Evolutionary conservation across 2,329 filamentous ascomycete genomes (phyloP).

Genomic region (Paradendryphiella salina): DNA sequence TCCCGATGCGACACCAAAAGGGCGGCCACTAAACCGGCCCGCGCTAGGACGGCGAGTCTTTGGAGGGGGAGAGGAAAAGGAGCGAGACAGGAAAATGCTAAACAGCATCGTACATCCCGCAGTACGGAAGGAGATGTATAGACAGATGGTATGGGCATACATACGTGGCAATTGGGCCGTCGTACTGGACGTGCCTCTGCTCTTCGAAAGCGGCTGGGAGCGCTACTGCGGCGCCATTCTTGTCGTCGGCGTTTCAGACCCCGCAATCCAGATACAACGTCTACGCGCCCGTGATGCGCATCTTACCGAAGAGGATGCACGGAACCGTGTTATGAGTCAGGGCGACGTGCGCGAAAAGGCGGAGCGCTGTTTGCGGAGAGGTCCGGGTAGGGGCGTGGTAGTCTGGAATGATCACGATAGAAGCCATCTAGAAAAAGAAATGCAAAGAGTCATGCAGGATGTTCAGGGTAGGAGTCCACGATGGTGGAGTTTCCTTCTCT

Average conservation of each 20-base stretch:
- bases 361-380: conserved; percentile 68
- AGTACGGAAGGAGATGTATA: conserved; percentile 81
- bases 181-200: conserved; percentile 85
- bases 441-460: conserved; percentile 66
- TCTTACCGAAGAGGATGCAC: conserved; percentile 80
- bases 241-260: conserved; percentile 82
- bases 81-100: conserved; percentile 72
- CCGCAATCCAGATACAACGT: conserved; percentile 78
- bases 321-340: conserved; percentile 84
- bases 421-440: conserved; percentile 68
- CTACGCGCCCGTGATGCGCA: conserved; percentile 75
- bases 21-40: conserved; percentile 79
- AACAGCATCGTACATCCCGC: conserved; percentile 94
- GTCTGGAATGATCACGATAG: conserved; percentile 86
- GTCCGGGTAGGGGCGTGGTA: conserved; percentile 68
- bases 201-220: conserved; percentile 89
- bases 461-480: conserved; percentile 67
- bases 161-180: conserved; percentile 81
- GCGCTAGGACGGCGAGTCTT: conserved; percentile 86
- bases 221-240: conserved; percentile 80
- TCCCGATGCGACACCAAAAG: conserved; percentile 60
- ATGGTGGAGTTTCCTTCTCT: conserved; percentile 80
- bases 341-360: conserved; percentile 85
- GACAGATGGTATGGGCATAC: conserved; percentile 71
- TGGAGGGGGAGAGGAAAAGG: conserved; percentile 71